Evolutionary conservation across 2,329 filamentous ascomycete species (phyloP), one percentile per base, ranked within the genome.

Genomic region (Massarina eburnea): DNA sequence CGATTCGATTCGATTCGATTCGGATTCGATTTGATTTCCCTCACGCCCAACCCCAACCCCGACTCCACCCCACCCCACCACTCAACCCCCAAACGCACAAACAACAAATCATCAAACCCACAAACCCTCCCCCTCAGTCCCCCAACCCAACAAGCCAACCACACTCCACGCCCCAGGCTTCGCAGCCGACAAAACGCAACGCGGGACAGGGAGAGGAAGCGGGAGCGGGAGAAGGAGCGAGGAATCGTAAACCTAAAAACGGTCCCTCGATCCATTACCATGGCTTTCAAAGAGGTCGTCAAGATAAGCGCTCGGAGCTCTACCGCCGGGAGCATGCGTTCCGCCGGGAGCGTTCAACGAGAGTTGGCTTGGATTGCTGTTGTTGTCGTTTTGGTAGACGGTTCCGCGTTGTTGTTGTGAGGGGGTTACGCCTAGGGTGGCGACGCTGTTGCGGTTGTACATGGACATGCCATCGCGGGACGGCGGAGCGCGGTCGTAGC

Each of bases 221-320:
- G n/a, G n/a, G n/a, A n/a, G n/a, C 36, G 17, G 46, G 44, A 18
- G 51, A 41, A 34, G 49, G 51, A 41, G 6, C 22, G 14, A 17
- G 14, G 19, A 3, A n/a, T 57, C 51, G 40, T 62, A 39, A 30
- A 43, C 42, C 62, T 67, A 68, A 41, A 61, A 67, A 49, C 66
- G 54, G 37, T 67, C 64, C 43, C 59, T 51, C 26, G 62, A 55
- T 10, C 54, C 67, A 40, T 62, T 67, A 18, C 73, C 73, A 61
- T 91, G 85, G 52, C 88, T 88, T 62, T 91, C 89, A 50, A 96
- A 86, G 39, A 97, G 72, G 67, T 96, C 91, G 48, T 97, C 91
- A 30, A 97, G 76, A 66, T 91, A 96, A 15, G 90, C 89, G 67
- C 89, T 95, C 0, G 92, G 92, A 14, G 91, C 87, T 46, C 91